Base-by-base conservation (phyloP, 1,284 basidiomycete genomes). In the Ustilago trichophora region DNA sequence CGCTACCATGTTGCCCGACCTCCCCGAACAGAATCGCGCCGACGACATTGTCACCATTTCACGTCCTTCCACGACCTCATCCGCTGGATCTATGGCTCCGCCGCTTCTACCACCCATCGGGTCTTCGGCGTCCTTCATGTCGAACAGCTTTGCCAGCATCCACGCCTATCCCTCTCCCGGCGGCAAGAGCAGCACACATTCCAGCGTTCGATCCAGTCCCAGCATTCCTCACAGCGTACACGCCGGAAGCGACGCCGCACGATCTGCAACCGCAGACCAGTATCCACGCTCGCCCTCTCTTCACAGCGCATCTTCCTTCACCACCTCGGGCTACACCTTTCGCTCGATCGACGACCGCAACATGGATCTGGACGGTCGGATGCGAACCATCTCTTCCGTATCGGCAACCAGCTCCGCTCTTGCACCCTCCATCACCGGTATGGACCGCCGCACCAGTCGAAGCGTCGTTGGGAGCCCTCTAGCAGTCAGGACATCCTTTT, bases 211-310 rank as follows among this genome's bases (percentile, higher is more conserved):
- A 15, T 50, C 49, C 29, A 58, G 50, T 32, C 62, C 54, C 15
- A 38, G 45, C 37, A 21, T 57, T 12, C 21, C 55, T 16, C 47
- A 43, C 33, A 53, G 45, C 42, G 19, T 49, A 4, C 24, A 29
- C 10, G 27, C 37, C 22, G 19, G 15, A 13, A 27, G 21, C 38
- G 52, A 48, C 13, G 21, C 31, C 1, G 18, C 43, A 3, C 58
- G 47, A 2, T 52, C 54, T 12, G 26, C 42, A 19, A n/a, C 38
- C 22, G 36, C 45, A 9, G 62, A 65, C 16, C 49, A 44, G 36
- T 55, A 58, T 41, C 55, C 62, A 10, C 53, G 48, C 6, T 58
- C 51, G 2, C 62, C 62, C n/a, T 58, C 53, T 5, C 24, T 51
- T 16, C 47, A 56, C 15, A 54, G 62, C 62, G 42, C 55, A 3